A percentile compares a stretch with the other conserved stretches of the same genome.
phyloP scores from a whole-genome alignment of 2,329 filamentous ascomycete genomes.

The Raffaelea albimanens region DNA sequence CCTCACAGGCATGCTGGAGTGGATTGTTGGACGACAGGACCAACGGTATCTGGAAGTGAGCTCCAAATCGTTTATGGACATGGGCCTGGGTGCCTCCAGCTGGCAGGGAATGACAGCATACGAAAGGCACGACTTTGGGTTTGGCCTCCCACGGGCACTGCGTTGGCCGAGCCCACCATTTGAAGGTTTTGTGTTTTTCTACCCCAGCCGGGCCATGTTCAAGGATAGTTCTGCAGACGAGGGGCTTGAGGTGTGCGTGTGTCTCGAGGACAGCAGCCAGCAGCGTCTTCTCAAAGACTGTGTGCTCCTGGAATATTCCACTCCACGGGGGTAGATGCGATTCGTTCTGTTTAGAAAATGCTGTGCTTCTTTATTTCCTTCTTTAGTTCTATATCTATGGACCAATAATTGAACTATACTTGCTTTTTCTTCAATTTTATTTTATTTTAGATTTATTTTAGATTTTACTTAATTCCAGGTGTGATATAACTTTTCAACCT shows the following conservation, averaged over 20 bases:
- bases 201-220: constrained; percentile 1
- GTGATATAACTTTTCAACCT: no score
- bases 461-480: no score
- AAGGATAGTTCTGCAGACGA: constrained; percentile 1
- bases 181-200: constrained; percentile 8
- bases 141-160: constrained; percentile 14
- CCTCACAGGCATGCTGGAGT: constrained; percentile 14
- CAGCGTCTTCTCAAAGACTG: no score
- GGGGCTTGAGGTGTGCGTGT: constrained; percentile 4
- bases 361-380: no score
- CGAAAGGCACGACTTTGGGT: constrained; percentile 20
- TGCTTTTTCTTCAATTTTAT: no score
- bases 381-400: no score
- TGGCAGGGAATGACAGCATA: constrained; percentile 13
- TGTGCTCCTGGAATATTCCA: no score
- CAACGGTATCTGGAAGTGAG: constrained; percentile 15
- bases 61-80: constrained; percentile 16
- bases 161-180: constrained; percentile 6
- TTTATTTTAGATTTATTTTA: no score
- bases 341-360: no score
- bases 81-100: constrained; percentile 17
- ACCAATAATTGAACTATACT: no score
- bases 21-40: constrained; percentile 16
- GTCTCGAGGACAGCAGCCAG: background rate
- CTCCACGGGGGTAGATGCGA: no score